A percentile compares a stretch with the other conserved stretches of the same genome.
Evolutionary conservation across 2,329 filamentous ascomycete genomes (phyloP).

Genomic region (Cadophora sp.): DNA sequence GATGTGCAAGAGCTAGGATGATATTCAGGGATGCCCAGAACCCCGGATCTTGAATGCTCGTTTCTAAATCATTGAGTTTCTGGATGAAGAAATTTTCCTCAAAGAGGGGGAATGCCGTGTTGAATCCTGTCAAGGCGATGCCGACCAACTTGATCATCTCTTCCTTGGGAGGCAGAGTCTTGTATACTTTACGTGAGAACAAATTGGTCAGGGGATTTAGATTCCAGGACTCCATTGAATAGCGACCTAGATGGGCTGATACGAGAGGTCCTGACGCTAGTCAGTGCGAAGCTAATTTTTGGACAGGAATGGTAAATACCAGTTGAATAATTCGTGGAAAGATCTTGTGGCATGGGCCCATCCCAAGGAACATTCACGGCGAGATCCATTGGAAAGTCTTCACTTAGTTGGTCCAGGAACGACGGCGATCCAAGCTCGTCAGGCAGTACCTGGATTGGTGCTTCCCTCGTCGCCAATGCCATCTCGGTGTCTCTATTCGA

Average conservation of each 20-base stretch:
- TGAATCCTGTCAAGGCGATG: constrained; percentile 29
- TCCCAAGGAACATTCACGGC: background rate
- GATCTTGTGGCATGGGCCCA: background rate
- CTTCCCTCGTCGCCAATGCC: background rate
- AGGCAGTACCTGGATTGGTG: background rate
- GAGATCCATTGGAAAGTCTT: background rate
- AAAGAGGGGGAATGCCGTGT: constrained; percentile 35
- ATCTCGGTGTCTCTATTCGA: background rate
- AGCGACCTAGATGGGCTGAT: background rate
- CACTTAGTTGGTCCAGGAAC: background rate
- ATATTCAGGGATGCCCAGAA: constrained; percentile 43
- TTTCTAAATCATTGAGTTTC: constrained; percentile 24
- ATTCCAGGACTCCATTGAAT: constrained; percentile 15
- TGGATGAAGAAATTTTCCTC: constrained; percentile 30
- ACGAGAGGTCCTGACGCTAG: background rate
- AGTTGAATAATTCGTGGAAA: background rate
- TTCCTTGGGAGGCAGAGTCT: constrained; percentile 26
- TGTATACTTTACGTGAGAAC: constrained; percentile 26
- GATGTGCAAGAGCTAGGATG: constrained; percentile 37
- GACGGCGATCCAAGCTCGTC: background rate
- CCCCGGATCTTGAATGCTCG: constrained; percentile 27
- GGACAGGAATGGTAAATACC: background rate
- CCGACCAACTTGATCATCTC: constrained; percentile 30
- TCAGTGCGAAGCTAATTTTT: background rate
- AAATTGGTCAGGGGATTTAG: constrained; percentile 7